Evolutionary conservation across 352 stramenopile species (phyloP), one percentile per base, ranked within the genome.

Genomic region (Thalassiosira exigua): DNA sequence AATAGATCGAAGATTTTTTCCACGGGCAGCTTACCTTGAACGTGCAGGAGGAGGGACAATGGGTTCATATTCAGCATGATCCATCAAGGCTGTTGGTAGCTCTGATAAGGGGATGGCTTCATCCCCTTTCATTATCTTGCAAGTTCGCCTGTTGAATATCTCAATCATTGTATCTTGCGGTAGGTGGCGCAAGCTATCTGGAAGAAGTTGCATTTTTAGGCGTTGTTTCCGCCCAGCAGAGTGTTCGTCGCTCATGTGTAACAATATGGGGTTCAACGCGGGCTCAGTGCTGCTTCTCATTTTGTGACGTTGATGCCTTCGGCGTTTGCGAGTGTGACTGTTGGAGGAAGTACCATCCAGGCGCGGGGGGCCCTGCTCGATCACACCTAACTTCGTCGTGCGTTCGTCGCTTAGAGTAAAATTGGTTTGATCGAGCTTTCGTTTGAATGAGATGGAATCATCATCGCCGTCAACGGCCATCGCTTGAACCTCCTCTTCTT

Each of bases 121-220:
- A 24, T 81, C 41, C 32, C 76, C 76, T 30, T 27, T 77, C 76
- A 84, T 77, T 19, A 84, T 69, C 60, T 14, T 67, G 2, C 76
- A 69, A 19, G 76, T 84, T n/a, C 54, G 71, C 26, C 76, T 53
- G 78, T 84, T 81, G 32, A 84, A 81, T 39, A 84, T 80, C 19
- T 84, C 75, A 27, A 82, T 77, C 29, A 65, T 69, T 7, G 74
- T 68, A 56, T 77, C 74, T 33, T 57, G 48, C 12, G 65, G 46
- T 24, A 82, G 33, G 32, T 82, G 57, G 32, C 54, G 36, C 32
- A 82, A 36, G 3, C 29, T 53, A 39, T 33, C 41, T 4, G 67
- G 72, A 27, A 75, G 5, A 17, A 79, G 50, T 41, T 69, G 27
- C n/a, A 69, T 24, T 61, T 29, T 51, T 5, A 62, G 26, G 9